Conservation (phyloP, 2,329 filamentous ascomycete genomes). For the Cladophialophora immunda region DNA sequence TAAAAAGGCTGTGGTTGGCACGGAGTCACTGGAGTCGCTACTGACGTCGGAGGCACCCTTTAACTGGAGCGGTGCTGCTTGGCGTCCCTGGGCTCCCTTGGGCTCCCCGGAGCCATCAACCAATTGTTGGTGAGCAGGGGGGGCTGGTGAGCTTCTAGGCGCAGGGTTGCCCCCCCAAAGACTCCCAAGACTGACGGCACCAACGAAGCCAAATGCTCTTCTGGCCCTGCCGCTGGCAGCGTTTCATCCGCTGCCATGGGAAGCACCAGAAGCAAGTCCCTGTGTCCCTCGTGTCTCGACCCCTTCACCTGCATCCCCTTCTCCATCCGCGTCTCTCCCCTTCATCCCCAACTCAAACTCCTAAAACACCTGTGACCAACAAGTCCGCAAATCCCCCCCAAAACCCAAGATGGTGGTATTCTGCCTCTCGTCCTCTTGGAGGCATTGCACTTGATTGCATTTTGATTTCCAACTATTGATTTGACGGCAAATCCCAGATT, state of each 20-base stretch:
- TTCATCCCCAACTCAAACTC: not conserved
- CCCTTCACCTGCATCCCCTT: not conserved
- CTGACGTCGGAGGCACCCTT: constrained; percentile 1
- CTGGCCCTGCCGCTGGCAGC: constrained; percentile 8
- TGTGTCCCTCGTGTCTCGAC: constrained; percentile 7
- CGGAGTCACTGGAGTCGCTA: not conserved
- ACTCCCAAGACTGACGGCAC: constrained; percentile 16
- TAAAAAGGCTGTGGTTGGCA: not conserved
- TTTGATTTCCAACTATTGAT: constrained; percentile 7
- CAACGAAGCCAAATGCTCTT: not conserved
- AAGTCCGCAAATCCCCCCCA: not conserved
- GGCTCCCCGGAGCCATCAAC: not conserved
- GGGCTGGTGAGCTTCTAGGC: not conserved
- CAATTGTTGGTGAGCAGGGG: constrained; percentile 15
- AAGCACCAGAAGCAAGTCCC: constrained; percentile 14
- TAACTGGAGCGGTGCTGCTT: constrained; percentile 21
- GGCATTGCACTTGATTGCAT: constrained; percentile 28
- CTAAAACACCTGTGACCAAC: not conserved
- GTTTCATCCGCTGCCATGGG: constrained; percentile 17
- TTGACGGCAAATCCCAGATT: constrained; percentile 10
- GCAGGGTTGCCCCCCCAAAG: constrained; percentile 1
- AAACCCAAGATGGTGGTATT: constrained; percentile 33
- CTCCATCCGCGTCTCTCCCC: not conserved
- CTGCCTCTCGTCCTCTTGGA: constrained; percentile 26
- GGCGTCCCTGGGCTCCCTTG: not conserved